Base-by-base conservation (phyloP, 2,329 filamentous ascomycete species). In the Arthrobotrys sinensis region DNA sequence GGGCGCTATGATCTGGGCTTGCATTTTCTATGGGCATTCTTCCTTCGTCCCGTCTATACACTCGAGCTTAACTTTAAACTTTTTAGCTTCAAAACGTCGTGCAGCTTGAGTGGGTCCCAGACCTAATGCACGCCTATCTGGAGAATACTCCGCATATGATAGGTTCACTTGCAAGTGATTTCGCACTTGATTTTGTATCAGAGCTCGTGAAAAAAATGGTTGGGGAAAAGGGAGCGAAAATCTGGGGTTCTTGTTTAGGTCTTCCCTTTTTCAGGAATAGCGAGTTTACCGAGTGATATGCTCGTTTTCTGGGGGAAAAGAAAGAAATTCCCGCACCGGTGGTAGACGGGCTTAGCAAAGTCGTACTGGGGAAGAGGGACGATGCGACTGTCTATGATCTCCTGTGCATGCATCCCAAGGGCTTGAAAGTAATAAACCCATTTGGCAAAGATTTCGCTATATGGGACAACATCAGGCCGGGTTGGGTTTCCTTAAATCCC, bases 241-340 rank as follows among this genome's bases (percentile, higher is more conserved):
- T 73, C 60, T 73, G 69, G 69, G 69, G 69, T 73, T 50, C 1
- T 45, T 14, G 11, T 55, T 36, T 19, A 28, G 55, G 36, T 36
- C 6, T 69, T 69, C 34, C 68, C 57, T 57, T 72, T 72, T 72
- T 72, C 57, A 65, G 68, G 57, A 52, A 46, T 66, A 73, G 69
- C 60, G 60, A 66, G 69, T 60, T 73, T 65, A 60, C 60, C 52
- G 69, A 57, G 48, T 52, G 36, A 45, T 53, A 45, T 57, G 34
- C 43, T 28, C 34, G 43, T 60, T 43, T 60, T 60, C 36, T 43
- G 50, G 50, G 50, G 63, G 32, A 34, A 12, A 12, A 28, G 24
- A 46, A 24, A 38, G 24, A 73, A 73, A 66, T 73, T 73, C 69
- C 69, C 69, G 69, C 69, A 73, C 8, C 46, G 19, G 50, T 66